Base-by-base conservation (phyloP, 2,329 filamentous ascomycete genomes). In the Coniochaeta sp. region DNA sequence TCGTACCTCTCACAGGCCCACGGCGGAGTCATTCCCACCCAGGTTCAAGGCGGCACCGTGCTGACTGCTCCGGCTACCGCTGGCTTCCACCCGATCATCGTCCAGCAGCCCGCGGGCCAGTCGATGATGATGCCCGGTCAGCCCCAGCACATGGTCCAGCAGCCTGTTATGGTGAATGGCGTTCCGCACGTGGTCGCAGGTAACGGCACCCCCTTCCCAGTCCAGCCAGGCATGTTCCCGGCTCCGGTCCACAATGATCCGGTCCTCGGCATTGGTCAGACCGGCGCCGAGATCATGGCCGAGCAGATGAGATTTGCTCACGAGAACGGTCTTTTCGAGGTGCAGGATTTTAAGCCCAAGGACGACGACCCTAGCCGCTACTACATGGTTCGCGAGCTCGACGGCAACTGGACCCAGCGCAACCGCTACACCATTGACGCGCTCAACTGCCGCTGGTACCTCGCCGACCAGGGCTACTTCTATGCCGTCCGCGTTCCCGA, bases 281-380 rank as follows among this genome's bases (percentile, higher is more conserved):
- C 82, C 1, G 71, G 73, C 38, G 69, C 68, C 60, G 81, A 85
- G 68, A 69, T 79, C 52, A 71, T 75, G 36, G 68, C 77, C 22
- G 76, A 80, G 60, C 78, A 81, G 68, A 70, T 77, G 52, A 73
- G 80, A 65, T 77, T 81, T 63, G 79, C 80, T n/a, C 68, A 77
- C 62, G 70, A 74, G 63, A 81, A 80, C 69, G 75, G 76, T 65
- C 73, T 81, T 64, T 78, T 80, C 64, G 79, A 84, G 70, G 79
- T 81, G 17, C 84, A 87, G 75, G 83, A 86, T 65, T 84, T 87
- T 69, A 83, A 85, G 71, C 85, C 85, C 2, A 77, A 79, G 22
- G 84, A 87, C 67, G 79, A 84, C 64, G 80, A 86, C 71, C 79
- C 81, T 42, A 77, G 77, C 52, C 82, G 84, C 63, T 81, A 83